Percentiles rank a stretch among this genome's conserved stretches.
Evolutionary conservation across 768 basidiomycete genomes (phyloP).

Genomic region (Lanmaoa pseudosensibilis): DNA sequence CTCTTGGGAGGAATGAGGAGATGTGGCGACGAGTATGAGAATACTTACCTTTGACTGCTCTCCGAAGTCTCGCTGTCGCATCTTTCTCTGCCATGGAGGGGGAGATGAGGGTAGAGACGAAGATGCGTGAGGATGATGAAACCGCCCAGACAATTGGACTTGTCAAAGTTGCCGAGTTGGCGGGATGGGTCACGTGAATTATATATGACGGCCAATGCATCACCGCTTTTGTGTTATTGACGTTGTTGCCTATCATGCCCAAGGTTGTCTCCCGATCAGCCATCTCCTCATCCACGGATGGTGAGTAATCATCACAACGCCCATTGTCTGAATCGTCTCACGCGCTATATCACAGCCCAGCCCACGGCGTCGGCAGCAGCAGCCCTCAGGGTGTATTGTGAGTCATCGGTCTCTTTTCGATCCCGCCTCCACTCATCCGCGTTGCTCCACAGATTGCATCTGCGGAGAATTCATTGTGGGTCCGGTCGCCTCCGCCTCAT

Average conservation of each 20-base stretch:
- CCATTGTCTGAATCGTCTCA: neutral
- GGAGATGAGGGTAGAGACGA: slow-evolving; percentile 23
- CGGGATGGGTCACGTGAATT: slow-evolving; percentile 29
- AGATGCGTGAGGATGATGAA: slow-evolving; percentile 26
- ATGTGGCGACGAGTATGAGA: neutral
- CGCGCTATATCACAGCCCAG: slow-evolving; percentile 48
- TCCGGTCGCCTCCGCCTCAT: slow-evolving; percentile 12
- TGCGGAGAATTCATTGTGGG: slow-evolving; percentile 86
- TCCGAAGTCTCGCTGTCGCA: slow-evolving; percentile 67
- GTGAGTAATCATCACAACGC: slow-evolving; percentile 39
- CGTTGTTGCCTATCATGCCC: slow-evolving; percentile 56
- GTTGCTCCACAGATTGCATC: slow-evolving; percentile 63
- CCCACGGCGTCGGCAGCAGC: slow-evolving; percentile 79
- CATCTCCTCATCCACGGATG: slow-evolving; percentile 85
- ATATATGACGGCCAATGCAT: slow-evolving; percentile 7
- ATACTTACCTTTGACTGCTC: slow-evolving; percentile 72
- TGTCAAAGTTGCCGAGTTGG: slow-evolving; percentile 9
- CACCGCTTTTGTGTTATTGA: neutral
- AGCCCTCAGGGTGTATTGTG: slow-evolving; percentile 80
- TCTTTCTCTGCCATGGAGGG: slow-evolving; percentile 79
- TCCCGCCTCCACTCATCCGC: slow-evolving; percentile 8
- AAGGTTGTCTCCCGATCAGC: slow-evolving; percentile 90
- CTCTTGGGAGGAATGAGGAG: slow-evolving; percentile 50
- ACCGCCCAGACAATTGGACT: slow-evolving; percentile 25
- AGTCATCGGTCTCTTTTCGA: slow-evolving; percentile 30